Conservation (phyloP, 1,284 basidiomycete genomes). For the Naganishia albida region DNA sequence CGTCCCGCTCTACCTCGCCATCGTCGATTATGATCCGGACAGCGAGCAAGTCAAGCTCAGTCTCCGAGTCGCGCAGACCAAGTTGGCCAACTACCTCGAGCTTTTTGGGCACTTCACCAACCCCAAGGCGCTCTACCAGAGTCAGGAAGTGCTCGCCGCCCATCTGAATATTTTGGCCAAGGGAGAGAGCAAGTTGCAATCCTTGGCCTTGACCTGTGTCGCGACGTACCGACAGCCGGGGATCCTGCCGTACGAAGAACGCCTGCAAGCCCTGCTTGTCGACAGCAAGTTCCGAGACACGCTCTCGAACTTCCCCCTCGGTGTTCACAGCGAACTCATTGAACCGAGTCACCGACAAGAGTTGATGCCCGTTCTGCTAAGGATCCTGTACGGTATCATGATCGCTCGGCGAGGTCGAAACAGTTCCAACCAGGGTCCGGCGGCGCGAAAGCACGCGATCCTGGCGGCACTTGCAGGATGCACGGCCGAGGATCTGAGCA, state of each 20-base stretch:
- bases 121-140: slow-evolving; percentile 78
- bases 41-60: slow-evolving; percentile 46
- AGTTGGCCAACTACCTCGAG: slow-evolving; percentile 72
- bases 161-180: slow-evolving; percentile 80
- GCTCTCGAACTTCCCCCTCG: slow-evolving; percentile 71
- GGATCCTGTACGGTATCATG: slow-evolving; percentile 87
- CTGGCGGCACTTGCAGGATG: slow-evolving; percentile 72
- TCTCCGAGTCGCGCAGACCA: slow-evolving; percentile 52
- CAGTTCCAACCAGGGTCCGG: slow-evolving; percentile 60
- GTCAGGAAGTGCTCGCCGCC: slow-evolving; percentile 66
- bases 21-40: slow-evolving; percentile 35
- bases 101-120: slow-evolving; percentile 88
- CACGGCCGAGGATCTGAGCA: slow-evolving; percentile 69
- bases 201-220: slow-evolving; percentile 74
- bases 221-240: slow-evolving; percentile 77
- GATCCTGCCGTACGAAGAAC: slow-evolving; percentile 68
- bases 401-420: slow-evolving; percentile 74
- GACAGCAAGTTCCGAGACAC: slow-evolving; percentile 87
- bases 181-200: slow-evolving; percentile 79
- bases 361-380: slow-evolving; percentile 72
- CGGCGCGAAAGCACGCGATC: slow-evolving; percentile 74
- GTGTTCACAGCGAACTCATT: slow-evolving; percentile 58
- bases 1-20: slow-evolving; percentile 70
- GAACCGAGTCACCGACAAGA: slow-evolving; percentile 66
- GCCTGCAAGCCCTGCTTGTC: slow-evolving; percentile 73